Evolutionary conservation across 2,329 filamentous ascomycete species (phyloP), one percentile per base, ranked within the genome.

Genomic region (Aureobasidium vineae): DNA sequence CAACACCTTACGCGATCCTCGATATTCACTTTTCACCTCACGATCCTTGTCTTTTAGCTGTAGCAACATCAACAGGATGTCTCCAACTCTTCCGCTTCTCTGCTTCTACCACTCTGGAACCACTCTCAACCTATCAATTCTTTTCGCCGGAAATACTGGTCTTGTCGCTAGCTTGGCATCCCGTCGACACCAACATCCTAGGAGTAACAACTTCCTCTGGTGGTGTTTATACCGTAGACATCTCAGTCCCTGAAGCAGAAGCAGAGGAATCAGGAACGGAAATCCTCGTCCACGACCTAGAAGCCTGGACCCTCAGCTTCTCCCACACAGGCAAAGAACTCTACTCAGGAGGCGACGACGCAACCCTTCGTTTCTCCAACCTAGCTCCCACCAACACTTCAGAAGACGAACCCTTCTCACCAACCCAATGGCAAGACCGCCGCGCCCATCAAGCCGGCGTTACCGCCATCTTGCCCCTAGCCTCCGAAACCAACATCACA

Each of bases 401-500:
- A 26, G 63, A 40, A 28, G 52, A 59, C 10, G 28, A 41, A 47
- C 28, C 36, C 43, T 19, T 49, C 7, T 13, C 15, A 1, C 47
- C 49, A 3, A 3, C 10, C 3, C 68, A 69, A 21, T 81, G 79
- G 79, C 77, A 77, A 61, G 84, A 87, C 70, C 78, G 79, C 26
- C 87, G 82, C 68, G 82, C 84, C 19, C 92, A 97, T 72, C 81
- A 82, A n/a, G 92, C 92, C 1, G 94, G 95, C 13, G 90, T 98
- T 0, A 97, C 93, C 0, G 87, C 91, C 1, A 95, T 98, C 64
- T 77, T 97, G 2, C 91, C 92, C 0, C 78, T 96, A 2, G 16
- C 49, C 73, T 5, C 70, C 75, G 10, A 79, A 83, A 10, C 79
- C 79, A 3, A 82, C 1, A 73, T 95, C 5, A 77, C 96, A 2